Evolutionary conservation across 192 early-diverging fungal genomes (phyloP), one percentile per base, ranked within the genome.

Genomic region (Linnemannia hyalina): DNA sequence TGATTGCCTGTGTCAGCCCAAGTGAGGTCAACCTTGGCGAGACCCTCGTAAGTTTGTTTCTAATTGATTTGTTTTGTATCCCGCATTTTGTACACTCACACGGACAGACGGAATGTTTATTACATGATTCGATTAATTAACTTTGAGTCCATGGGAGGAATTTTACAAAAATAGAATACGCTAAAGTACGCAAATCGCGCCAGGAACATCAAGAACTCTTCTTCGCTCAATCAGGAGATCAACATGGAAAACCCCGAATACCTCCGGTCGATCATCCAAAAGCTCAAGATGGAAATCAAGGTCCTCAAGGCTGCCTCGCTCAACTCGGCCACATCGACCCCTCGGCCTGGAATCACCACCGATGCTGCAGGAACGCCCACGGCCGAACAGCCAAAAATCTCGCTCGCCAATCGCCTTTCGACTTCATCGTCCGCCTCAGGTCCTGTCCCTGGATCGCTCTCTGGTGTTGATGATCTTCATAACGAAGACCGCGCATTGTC

Each of bases 171-270:
- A 75, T 69, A 85, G 83, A 99, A 97, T 83, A 99, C 99, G 4
- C 92, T 99, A 49, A 95, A 96, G 83, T 99, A 99, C 81, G 99
- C 99, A 8, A 97, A 97, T 71, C 93, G 99, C 15, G 98, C 98
- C 7, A 91, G 99, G 76, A 98, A 98, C 81, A 99, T 99, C 89
- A 94, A 95, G 80, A 99, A 99, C 89, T 92, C 93, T 69, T 95
- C 94, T 38, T 93, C 92, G 46, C 93, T 98, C 77, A 98, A 95
- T 73, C 93, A 95, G 74, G 94, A 95, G 77, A 74, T 93, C 57
- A 91, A 91, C 41, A 93, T 94, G 80, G 90, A 93, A 60, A 92
- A 92, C 80, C 74, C 93, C n/a, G 94, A 95, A 70, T 83, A 93
- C 73, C 88, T 96, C 76, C 93, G 94, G 46, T 81, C 88, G 16